A percentile compares a stretch with the other conserved stretches of the same genome.
Evolutionary conservation across 2,329 filamentous ascomycete genomes (phyloP).

Genomic region (Elsinoe necatrix): DNA sequence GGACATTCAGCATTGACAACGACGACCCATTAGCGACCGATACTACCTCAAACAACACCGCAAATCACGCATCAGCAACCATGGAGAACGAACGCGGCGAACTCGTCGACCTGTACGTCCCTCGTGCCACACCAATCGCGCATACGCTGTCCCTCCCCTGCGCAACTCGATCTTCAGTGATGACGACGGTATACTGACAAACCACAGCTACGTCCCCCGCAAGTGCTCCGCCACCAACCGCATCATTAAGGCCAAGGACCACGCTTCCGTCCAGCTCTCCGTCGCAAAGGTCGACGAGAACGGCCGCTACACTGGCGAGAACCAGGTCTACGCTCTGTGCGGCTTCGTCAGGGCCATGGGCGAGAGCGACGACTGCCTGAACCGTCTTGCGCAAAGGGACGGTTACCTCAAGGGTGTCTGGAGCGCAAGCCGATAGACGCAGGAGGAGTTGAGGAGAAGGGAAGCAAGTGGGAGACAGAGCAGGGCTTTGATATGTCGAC

Average conservation of each 20-base stretch:
- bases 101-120: conserved; percentile 92
- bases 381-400: conserved; percentile 91
- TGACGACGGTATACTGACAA: conserved; percentile 25
- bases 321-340: conserved; percentile 93
- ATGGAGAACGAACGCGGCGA: conserved; percentile 99
- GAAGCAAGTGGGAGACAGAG: neutral
- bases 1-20: neutral
- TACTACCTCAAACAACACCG: conserved; percentile 21
- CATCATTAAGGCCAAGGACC: conserved; percentile 99
- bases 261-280: conserved; percentile 95
- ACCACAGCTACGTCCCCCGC: conserved; percentile 81
- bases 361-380: conserved; percentile 93
- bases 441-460: conserved; percentile 14
- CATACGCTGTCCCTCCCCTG: neutral
- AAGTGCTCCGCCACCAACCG: conserved; percentile 99
- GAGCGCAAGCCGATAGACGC: conserved; percentile 57
- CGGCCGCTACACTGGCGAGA: conserved; percentile 93
- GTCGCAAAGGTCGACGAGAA: conserved; percentile 99
- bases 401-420: conserved; percentile 96
- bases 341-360: conserved; percentile 97
- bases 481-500: neutral
- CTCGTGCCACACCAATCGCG: conserved; percentile 4
- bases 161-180: conserved; percentile 14
- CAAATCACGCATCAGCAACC: conserved; percentile 39
- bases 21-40: neutral